These are phyloP conservation scores for Cladophialophora carrionii DNA, from an alignment of 2,329 filamentous ascomycete species.

Conservation along the genomic window DNA sequence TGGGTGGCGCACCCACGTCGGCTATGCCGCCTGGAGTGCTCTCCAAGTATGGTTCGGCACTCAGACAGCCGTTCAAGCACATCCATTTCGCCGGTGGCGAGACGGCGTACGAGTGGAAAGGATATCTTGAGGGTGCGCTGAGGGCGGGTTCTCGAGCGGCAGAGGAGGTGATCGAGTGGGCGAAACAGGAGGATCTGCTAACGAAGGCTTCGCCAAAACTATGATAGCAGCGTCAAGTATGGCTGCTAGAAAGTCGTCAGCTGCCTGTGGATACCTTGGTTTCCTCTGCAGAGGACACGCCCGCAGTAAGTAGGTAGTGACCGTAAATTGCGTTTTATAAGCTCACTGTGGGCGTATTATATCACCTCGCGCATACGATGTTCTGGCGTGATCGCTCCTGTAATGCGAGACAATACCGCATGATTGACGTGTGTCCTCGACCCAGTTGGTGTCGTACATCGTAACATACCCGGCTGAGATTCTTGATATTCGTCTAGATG, in stretches of 20 bases:
- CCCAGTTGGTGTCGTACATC: too few species aligned
- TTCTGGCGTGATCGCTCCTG: neutral
- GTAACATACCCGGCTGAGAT: too few species aligned
- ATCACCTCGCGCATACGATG: neutral
- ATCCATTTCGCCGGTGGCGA: slow-evolving; percentile 61
- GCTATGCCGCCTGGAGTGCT: slow-evolving; percentile 46
- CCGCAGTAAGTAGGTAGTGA: neutral
- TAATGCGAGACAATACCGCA: too few species aligned
- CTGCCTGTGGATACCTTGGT: neutral
- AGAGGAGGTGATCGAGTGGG: slow-evolving; percentile 47
- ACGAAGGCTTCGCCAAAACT: slow-evolving; percentile 8
- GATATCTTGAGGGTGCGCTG: slow-evolving; percentile 62
- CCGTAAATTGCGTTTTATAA: neutral
- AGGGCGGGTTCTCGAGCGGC: slow-evolving; percentile 54
- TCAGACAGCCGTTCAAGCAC: slow-evolving; percentile 45
- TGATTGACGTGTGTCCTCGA: too few species aligned
- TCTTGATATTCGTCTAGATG: neutral
- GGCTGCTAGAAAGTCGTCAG: neutral
- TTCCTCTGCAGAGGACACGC: neutral
- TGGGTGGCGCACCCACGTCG: slow-evolving; percentile 48
- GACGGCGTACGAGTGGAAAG: slow-evolving; percentile 57
- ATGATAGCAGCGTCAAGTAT: neutral
- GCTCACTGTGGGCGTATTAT: neutral
- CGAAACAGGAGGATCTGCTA: slow-evolving; percentile 11
- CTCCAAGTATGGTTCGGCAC: slow-evolving; percentile 39